Percentiles rank a stretch among this genome's conserved stretches.
These are phyloP conservation scores for Leccinum olivaceoglutinosum DNA, from an alignment of 1,284 basidiomycete species.

Conservation along the genomic window DNA sequence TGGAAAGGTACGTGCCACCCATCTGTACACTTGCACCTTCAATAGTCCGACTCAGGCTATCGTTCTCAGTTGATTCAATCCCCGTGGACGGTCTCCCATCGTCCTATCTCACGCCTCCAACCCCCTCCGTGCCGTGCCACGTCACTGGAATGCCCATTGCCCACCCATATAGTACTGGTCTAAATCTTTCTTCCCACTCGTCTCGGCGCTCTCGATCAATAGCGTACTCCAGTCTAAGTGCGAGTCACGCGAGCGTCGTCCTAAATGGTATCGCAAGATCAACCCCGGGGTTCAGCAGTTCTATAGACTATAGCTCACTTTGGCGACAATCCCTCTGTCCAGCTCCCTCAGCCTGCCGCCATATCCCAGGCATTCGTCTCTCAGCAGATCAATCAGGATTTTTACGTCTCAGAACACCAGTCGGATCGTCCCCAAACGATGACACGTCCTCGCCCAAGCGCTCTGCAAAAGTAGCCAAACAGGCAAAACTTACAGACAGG, in stretches of 20 bases:
- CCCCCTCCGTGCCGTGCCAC: too few species aligned
- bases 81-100: too few species aligned
- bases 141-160: too few species aligned
- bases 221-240: conserved; percentile 9
- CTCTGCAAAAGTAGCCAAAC: conserved; percentile 30
- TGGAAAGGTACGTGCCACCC: too few species aligned
- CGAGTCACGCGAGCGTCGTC: conserved; percentile 20
- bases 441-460: conserved; percentile 48
- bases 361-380: conserved; percentile 31
- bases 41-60: too few species aligned
- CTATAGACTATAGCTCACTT: neutral
- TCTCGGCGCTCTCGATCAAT: too few species aligned
- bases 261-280: conserved; percentile 21
- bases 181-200: too few species aligned
- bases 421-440: conserved; percentile 44
- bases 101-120: too few species aligned
- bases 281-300: conserved; percentile 16
- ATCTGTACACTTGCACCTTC: too few species aligned
- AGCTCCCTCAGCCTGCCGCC: conserved; percentile 10
- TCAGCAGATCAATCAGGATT: conserved; percentile 49
- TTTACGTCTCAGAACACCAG: conserved; percentile 49
- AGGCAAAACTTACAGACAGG: conserved; percentile 36
- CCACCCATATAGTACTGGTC: too few species aligned
- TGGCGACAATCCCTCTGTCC: conserved; percentile 24
- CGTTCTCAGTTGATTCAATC: too few species aligned